phyloP scores from a whole-genome alignment of 805 yeast genomes.

The Lipomyces spencermartinsiae region DNA sequence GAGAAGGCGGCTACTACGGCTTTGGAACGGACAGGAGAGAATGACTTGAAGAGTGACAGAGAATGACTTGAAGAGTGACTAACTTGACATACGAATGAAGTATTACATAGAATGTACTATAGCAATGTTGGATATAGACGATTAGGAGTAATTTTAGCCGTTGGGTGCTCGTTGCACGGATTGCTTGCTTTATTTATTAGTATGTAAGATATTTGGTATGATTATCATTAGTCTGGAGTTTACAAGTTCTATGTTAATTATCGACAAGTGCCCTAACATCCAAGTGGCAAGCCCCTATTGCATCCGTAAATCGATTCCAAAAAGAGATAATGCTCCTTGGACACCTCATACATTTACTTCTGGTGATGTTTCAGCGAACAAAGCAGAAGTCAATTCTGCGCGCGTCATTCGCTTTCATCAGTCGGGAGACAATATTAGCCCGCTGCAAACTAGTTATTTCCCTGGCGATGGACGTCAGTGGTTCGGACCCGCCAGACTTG shows the following conservation, averaged over 20 bases:
- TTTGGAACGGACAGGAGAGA: background rate
- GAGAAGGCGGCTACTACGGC: constrained; percentile 8
- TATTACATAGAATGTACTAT: background rate
- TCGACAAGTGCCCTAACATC: background rate
- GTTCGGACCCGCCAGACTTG: background rate
- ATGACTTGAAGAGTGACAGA: constrained; percentile 1
- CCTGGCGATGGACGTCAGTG: background rate
- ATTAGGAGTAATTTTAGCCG: background rate
- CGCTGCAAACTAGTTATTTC: background rate
- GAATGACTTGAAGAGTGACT: background rate
- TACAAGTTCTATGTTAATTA: background rate
- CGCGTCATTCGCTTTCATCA: background rate
- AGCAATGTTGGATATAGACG: background rate
- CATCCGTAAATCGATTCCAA: background rate
- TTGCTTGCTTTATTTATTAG: background rate
- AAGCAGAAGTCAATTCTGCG: background rate
- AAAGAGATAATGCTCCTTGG: background rate
- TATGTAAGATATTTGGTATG: background rate
- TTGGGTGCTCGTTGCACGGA: background rate
- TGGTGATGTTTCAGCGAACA: background rate
- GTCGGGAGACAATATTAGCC: background rate
- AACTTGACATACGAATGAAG: background rate
- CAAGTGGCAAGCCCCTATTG: background rate
- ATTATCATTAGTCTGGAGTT: constrained; percentile 1
- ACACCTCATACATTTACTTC: background rate